Conservation (phyloP, 2,329 filamentous ascomycete genomes). For the Arthrobotrys megalospora region DNA sequence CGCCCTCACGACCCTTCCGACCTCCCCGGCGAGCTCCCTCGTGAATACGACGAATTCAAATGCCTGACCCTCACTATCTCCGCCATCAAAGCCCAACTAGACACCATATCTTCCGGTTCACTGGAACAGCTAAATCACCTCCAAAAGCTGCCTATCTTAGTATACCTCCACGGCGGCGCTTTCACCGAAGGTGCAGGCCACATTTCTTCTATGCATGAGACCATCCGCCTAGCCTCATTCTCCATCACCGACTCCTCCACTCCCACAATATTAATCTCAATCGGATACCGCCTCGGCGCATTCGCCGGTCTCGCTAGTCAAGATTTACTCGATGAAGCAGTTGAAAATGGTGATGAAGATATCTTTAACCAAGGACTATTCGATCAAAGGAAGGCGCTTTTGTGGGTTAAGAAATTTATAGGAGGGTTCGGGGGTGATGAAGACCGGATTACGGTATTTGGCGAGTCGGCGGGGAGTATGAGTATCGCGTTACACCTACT, state of each 20-base stretch:
- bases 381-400: conserved; percentile 48
- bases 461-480: conserved; percentile 57
- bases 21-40: conserved; percentile 37
- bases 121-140: conserved; percentile 37
- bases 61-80: conserved; percentile 53
- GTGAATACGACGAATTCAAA: conserved; percentile 54
- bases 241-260: conserved; percentile 21
- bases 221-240: conserved; percentile 29
- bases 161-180: conserved; percentile 51
- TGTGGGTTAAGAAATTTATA: conserved; percentile 48
- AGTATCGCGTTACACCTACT: conserved; percentile 56
- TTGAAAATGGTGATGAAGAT: conserved; percentile 35
- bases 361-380: conserved; percentile 57
- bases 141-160: conserved; percentile 20
- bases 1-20: conserved; percentile 36
- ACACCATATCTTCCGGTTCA: conserved; percentile 20
- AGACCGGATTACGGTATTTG: conserved; percentile 52
- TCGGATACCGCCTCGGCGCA: conserved; percentile 54
- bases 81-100: conserved; percentile 25
- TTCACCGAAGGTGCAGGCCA: conserved; percentile 57
- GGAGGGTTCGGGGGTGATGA: conserved; percentile 56
- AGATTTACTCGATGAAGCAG: conserved; percentile 47
- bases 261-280: conserved; percentile 32
- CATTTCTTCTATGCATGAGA: conserved; percentile 45
- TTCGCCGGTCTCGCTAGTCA: conserved; percentile 41